A percentile compares a stretch with the other conserved stretches of the same genome.
Conservation (phyloP, 129 eudicot genomes). For the Centrapalus pauciflorus region DNA sequence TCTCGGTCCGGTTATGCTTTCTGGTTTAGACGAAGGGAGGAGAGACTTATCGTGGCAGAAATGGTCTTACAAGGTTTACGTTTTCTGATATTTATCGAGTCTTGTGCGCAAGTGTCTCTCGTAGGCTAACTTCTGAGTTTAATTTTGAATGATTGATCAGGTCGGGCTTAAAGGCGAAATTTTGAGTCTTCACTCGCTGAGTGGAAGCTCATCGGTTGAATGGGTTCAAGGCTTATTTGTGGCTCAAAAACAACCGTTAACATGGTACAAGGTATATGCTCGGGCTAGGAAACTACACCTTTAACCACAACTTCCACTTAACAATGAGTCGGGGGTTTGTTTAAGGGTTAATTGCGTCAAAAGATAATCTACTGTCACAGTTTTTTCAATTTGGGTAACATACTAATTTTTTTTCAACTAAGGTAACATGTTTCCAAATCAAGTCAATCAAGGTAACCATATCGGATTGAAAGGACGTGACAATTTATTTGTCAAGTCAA, state of each 20-base stretch:
- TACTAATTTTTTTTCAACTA: too few relatives aligned
- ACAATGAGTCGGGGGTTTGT: too few relatives aligned
- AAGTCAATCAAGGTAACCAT: too few relatives aligned
- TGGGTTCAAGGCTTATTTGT: slow-evolving; percentile 73
- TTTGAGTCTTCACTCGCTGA: slow-evolving; percentile 73
- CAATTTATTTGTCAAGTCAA: too few relatives aligned
- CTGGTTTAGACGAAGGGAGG: slow-evolving; percentile 79
- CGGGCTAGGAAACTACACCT: background rate
- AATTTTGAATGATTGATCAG: slow-evolving; percentile 27
- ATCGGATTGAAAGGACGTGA: too few relatives aligned
- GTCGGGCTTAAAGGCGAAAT: slow-evolving; percentile 92
- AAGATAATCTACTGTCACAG: too few relatives aligned
- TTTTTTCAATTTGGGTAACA: too few relatives aligned
- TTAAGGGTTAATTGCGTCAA: too few relatives aligned
- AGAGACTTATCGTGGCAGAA: slow-evolving; percentile 97
- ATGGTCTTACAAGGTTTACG: slow-evolving; percentile 90
- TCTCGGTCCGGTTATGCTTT: slow-evolving; percentile 85
- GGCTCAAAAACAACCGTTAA: slow-evolving; percentile 65
- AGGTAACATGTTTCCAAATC: too few relatives aligned
- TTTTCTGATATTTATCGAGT: background rate
- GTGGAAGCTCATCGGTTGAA: slow-evolving; percentile 85
- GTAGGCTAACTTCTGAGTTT: background rate
- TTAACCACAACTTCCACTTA: too few relatives aligned
- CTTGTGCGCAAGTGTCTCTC: background rate
- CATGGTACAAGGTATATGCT: slow-evolving; percentile 73